These are phyloP conservation scores for Apiospora rasikravindrae DNA, from an alignment of 2,329 filamentous ascomycete genomes.

Conservation along the genomic window DNA sequence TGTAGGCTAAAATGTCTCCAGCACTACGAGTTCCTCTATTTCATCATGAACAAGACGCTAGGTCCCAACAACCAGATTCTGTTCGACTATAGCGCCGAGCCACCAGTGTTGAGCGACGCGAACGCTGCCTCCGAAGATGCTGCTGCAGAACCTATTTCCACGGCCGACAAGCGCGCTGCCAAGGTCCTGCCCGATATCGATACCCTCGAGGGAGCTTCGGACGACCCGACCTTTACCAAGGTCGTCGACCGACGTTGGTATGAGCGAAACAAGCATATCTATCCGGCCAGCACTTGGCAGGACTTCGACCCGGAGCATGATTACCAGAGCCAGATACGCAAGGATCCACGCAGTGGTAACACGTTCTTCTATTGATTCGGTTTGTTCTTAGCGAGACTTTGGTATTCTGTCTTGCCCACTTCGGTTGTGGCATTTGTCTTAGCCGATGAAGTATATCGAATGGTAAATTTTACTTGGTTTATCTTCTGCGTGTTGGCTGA, in stretches of 20 bases:
- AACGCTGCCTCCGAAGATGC: conserved; percentile 25
- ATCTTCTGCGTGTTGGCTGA: conserved; percentile 14
- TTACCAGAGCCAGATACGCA: conserved; percentile 76
- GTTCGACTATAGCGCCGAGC: conserved; percentile 73
- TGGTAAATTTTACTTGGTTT: conserved; percentile 18
- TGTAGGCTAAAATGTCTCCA: conserved; percentile 45
- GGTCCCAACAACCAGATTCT: conserved; percentile 75
- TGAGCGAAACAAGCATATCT: conserved; percentile 97
- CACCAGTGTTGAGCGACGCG: conserved; percentile 38
- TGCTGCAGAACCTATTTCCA: conserved; percentile 43
- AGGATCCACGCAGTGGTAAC: conserved; percentile 82
- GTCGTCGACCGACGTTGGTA: conserved; percentile 98
- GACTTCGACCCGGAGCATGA: conserved; percentile 92
- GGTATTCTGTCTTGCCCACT: background rate
- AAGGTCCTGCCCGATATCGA: conserved; percentile 52
- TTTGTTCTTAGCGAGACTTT: background rate
- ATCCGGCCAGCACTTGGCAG: conserved; percentile 93
- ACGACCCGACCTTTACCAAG: conserved; percentile 84
- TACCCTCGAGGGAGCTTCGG: conserved; percentile 73
- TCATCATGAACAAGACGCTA: conserved; percentile 84
- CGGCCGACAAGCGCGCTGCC: conserved; percentile 40
- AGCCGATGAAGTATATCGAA: background rate
- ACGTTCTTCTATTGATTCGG: conserved; percentile 80
- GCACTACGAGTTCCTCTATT: conserved; percentile 98
- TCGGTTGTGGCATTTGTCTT: background rate